A percentile compares a stretch with the other conserved stretches of the same genome.
Conservation (phyloP, 2,329 filamentous ascomycete genomes). For the Cytospora mali region DNA sequence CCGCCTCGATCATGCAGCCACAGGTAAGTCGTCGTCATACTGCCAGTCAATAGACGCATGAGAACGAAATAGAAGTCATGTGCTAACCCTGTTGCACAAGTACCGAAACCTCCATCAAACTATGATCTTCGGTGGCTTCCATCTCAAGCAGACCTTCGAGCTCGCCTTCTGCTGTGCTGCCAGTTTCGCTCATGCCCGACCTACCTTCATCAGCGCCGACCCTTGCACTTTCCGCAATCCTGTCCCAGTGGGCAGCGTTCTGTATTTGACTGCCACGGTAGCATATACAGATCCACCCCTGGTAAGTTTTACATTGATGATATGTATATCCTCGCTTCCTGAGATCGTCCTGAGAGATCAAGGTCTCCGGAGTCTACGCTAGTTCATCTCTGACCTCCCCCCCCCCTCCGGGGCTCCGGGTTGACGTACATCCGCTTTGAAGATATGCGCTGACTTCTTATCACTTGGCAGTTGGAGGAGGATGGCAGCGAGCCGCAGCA, state of each 20-base stretch:
- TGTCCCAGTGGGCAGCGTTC: slow-evolving; percentile 72
- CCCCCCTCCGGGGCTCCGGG: no score
- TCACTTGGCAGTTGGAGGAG: slow-evolving; percentile 41
- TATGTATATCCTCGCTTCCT: no score
- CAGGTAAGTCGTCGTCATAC: slow-evolving; percentile 36
- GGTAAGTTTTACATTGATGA: neutral
- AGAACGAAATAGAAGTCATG: no score
- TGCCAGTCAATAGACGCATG: no score
- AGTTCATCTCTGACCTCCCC: no score
- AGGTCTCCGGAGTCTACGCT: no score
- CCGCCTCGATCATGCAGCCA: slow-evolving; percentile 75
- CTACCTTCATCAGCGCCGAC: slow-evolving; percentile 72
- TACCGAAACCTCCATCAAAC: slow-evolving; percentile 59
- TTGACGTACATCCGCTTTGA: neutral
- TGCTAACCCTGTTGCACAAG: neutral
- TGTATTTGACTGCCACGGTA: slow-evolving; percentile 73
- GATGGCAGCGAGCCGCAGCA: slow-evolving; percentile 50
- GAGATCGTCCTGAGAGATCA: no score
- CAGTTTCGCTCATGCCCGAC: slow-evolving; percentile 68
- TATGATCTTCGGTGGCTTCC: slow-evolving; percentile 78
- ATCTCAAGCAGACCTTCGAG: slow-evolving; percentile 75
- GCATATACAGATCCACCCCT: slow-evolving; percentile 68
- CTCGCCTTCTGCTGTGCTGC: slow-evolving; percentile 76
- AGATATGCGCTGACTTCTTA: neutral
- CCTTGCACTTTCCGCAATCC: slow-evolving; percentile 76